Percentiles rank a stretch among this genome's conserved stretches.
phyloP scores from a whole-genome alignment of 208 protist species.

The Wallacemonas collosoma region DNA sequence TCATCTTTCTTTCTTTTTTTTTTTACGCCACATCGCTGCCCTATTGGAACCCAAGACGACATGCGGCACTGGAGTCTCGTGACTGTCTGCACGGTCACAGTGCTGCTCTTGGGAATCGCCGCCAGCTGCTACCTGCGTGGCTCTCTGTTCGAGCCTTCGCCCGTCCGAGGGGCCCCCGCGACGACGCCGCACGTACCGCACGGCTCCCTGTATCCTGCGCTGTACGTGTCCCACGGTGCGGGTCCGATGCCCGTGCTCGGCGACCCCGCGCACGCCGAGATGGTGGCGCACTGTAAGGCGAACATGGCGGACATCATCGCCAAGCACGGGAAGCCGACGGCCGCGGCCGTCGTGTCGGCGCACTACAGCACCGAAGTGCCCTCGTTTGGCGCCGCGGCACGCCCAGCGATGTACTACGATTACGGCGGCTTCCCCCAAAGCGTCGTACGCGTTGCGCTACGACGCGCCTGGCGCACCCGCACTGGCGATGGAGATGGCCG shows the following conservation, averaged over 20 bases:
- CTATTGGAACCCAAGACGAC: no score
- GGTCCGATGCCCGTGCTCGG: slow-evolving; percentile 67
- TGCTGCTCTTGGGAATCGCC: background rate
- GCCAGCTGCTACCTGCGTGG: background rate
- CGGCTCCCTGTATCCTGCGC: slow-evolving; percentile 42
- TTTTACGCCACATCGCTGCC: background rate
- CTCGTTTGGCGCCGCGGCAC: slow-evolving; percentile 31
- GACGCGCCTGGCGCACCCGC: slow-evolving; percentile 39
- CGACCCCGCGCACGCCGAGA: slow-evolving; percentile 32
- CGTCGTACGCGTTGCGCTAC: slow-evolving; percentile 79
- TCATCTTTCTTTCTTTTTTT: background rate
- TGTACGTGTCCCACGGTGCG: slow-evolving; percentile 69
- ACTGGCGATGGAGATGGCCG: slow-evolving; percentile 42
- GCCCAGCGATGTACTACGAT: slow-evolving; percentile 79
- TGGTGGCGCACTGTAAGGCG: slow-evolving; percentile 35
- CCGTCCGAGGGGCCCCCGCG: background rate
- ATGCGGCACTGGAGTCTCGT: background rate
- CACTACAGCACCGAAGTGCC: slow-evolving; percentile 69
- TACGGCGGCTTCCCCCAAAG: slow-evolving; percentile 85
- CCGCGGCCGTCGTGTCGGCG: slow-evolving; percentile 78
- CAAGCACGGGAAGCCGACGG: slow-evolving; percentile 43
- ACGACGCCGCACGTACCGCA: no score
- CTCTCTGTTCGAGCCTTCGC: background rate
- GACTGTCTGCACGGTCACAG: background rate
- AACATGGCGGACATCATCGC: slow-evolving; percentile 34